Conservation (phyloP, 345 rosid genomes). For the Turritis glabra region DNA sequence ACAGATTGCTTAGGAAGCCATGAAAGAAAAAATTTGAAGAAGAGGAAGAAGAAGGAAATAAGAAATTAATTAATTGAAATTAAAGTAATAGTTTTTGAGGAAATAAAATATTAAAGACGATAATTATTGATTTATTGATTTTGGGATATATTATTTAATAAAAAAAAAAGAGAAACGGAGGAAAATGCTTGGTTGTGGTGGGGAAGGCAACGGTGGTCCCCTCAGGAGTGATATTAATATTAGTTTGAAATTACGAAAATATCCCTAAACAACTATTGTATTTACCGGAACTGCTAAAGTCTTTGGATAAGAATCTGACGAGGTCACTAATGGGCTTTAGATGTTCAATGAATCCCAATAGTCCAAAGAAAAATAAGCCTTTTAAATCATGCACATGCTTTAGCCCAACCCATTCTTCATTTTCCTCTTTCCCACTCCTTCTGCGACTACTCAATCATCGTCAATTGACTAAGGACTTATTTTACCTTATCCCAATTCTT, state of each 20-base stretch:
- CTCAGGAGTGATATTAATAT: not conserved
- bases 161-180: conserved; percentile 31
- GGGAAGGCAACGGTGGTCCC: conserved; percentile 39
- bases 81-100: not conserved
- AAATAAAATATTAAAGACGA: not conserved
- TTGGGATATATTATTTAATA: conserved; percentile 2
- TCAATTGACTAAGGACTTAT: no score
- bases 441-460: no score
- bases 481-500: no score
- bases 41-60: conserved; percentile 51
- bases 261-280: not conserved
- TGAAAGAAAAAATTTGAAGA: conserved; percentile 42
- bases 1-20: conserved; percentile 52
- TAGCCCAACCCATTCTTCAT: no score
- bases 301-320: not conserved
- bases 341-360: no score
- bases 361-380: no score
- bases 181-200: conserved; percentile 59
- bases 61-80: conserved; percentile 22
- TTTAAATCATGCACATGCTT: no score
- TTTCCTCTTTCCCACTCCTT: no score
- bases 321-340: not conserved
- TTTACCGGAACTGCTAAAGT: not conserved
- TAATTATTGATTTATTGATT: not conserved
- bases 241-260: not conserved